phyloP scores from a whole-genome alignment of 768 basidiomycete species.

The Lentinula guzmanii region DNA sequence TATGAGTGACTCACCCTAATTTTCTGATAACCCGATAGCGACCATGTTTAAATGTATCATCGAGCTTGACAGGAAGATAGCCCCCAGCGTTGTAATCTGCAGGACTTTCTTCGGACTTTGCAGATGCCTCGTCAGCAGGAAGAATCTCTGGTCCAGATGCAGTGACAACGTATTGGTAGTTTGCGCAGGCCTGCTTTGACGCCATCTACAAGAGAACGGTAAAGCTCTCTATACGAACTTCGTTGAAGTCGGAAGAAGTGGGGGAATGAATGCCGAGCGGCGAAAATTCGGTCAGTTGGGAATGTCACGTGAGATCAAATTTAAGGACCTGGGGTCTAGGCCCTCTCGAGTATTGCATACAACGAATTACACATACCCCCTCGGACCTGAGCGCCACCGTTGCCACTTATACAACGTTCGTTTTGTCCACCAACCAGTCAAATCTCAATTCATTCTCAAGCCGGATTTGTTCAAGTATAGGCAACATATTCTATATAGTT shows the following conservation, averaged over 20 bases:
- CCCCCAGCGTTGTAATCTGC: constrained; percentile 80
- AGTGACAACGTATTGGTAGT: constrained; percentile 73
- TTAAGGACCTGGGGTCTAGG: background rate
- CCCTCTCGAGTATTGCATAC: background rate
- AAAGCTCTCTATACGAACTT: constrained; percentile 1
- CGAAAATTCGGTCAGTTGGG: background rate
- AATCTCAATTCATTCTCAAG: background rate
- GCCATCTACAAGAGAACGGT: constrained; percentile 41
- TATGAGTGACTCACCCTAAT: constrained; percentile 56
- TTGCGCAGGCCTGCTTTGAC: constrained; percentile 58
- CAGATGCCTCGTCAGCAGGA: constrained; percentile 57
- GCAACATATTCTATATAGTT: background rate
- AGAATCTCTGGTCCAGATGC: constrained; percentile 62
- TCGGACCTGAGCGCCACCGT: background rate
- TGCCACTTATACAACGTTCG: background rate
- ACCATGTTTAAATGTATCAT: constrained; percentile 77
- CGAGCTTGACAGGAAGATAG: constrained; percentile 75
- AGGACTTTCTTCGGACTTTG: constrained; percentile 79
- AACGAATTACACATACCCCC: too few species aligned
- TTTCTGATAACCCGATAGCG: constrained; percentile 87
- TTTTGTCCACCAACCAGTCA: background rate
- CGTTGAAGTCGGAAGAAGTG: background rate
- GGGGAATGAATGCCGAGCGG: background rate
- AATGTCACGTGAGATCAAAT: background rate
- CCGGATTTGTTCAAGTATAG: background rate